phyloP scores from a whole-genome alignment of 352 stramenopile species.

The Globisporangium radiosum region DNA sequence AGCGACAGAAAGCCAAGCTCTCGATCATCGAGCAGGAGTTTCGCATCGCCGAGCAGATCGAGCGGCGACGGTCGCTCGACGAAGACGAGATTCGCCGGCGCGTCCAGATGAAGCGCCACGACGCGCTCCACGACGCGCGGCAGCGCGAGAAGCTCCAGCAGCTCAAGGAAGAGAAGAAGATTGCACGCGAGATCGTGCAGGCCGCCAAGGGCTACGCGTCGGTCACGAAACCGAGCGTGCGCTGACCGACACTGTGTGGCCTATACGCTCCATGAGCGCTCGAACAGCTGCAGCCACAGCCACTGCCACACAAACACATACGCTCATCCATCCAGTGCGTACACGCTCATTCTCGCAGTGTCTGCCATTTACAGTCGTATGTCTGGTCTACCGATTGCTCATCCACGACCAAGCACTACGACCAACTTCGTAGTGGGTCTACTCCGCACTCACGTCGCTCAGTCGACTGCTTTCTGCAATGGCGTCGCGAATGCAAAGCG shows the following conservation, averaged over 20 bases:
- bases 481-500: neutral
- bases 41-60: constrained; percentile 75
- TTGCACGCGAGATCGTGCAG: constrained; percentile 83
- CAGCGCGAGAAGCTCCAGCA: constrained; percentile 80
- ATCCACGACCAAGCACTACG: no score
- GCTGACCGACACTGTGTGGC: constrained; percentile 4
- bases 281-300: no score
- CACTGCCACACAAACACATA: no score
- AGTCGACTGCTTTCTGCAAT: neutral
- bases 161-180: constrained; percentile 86
- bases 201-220: constrained; percentile 55
- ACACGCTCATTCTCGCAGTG: neutral
- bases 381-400: no score
- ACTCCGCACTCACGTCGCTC: neutral
- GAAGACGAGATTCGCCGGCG: constrained; percentile 84
- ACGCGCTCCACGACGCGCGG: constrained; percentile 71
- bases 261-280: no score
- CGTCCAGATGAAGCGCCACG: constrained; percentile 85
- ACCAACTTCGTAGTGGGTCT: no score
- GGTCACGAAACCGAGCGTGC: constrained; percentile 21
- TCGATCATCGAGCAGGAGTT: constrained; percentile 92
- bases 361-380: neutral
- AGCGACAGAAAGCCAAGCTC: constrained; percentile 86
- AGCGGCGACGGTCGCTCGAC: constrained; percentile 66
- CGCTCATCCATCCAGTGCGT: neutral